phyloP scores from a whole-genome alignment of 169 alveolate genomes.

The Eimeria sp. region DNA sequence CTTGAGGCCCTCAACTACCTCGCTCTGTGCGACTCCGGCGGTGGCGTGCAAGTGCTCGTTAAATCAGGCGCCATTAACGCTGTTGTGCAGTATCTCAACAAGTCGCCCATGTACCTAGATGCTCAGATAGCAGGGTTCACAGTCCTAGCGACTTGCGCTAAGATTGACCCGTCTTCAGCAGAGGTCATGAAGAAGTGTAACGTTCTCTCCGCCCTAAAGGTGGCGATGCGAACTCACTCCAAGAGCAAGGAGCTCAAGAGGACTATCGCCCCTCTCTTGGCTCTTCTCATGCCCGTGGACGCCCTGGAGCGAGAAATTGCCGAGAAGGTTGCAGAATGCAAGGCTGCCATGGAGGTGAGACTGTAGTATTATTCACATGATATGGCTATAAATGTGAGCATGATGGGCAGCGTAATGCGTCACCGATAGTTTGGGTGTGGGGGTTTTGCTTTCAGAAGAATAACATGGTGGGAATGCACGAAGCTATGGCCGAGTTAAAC shows the following conservation, averaged over 20 bases:
- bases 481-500: conserved; percentile 84
- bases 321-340: conserved; percentile 90
- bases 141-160: conserved; percentile 88
- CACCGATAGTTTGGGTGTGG: not conserved
- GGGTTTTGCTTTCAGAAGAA: conserved; percentile 34
- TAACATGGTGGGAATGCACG: conserved; percentile 82
- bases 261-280: conserved; percentile 92
- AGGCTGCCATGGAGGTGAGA: conserved; percentile 84
- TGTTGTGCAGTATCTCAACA: conserved; percentile 89
- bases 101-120: conserved; percentile 93
- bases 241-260: conserved; percentile 90
- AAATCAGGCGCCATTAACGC: conserved; percentile 88
- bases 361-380: not conserved
- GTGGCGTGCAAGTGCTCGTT: conserved; percentile 87
- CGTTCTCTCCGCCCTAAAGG: conserved; percentile 85
- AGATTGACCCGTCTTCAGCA: conserved; percentile 85
- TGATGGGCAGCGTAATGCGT: not conserved
- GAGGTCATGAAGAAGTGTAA: conserved; percentile 86
- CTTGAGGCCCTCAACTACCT: conserved; percentile 90
- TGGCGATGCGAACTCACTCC: conserved; percentile 93
- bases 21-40: conserved; percentile 87
- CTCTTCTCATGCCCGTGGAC: conserved; percentile 95
- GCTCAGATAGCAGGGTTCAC: conserved; percentile 92
- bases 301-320: conserved; percentile 91
- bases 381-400: not conserved